Conservation (phyloP, 495 filamentous ascomycete genomes). For the Penicillium desertorum region DNA sequence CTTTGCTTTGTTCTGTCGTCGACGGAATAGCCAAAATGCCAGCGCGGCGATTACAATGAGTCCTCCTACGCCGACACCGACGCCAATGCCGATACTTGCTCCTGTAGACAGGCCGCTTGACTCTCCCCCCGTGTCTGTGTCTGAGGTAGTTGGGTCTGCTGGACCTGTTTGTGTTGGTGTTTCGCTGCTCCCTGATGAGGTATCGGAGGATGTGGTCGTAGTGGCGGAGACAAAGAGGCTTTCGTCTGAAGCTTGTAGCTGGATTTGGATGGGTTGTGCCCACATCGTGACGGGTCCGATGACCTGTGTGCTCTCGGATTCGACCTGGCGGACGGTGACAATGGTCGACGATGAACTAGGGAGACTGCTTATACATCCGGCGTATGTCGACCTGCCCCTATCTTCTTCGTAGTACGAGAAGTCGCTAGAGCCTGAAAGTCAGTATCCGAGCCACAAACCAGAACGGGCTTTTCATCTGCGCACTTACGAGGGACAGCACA, state of each 20-base stretch:
- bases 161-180: not conserved
- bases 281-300: constrained; percentile 29
- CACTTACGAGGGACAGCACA: constrained; percentile 24
- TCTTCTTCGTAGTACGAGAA: not conserved
- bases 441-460: not conserved
- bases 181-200: not conserved
- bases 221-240: constrained; percentile 13
- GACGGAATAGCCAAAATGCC: constrained; percentile 9
- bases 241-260: constrained; percentile 8
- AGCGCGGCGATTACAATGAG: constrained; percentile 2
- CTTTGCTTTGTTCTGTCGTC: not conserved
- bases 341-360: constrained; percentile 7
- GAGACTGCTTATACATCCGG: constrained; percentile 12
- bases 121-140: not conserved
- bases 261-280: constrained; percentile 25
- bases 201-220: not conserved
- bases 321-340: constrained; percentile 10
- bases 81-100: constrained; percentile 13
- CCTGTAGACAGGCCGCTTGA: constrained; percentile 8
- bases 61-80: constrained; percentile 7
- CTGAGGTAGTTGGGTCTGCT: not conserved
- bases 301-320: constrained; percentile 9
- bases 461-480: not conserved
- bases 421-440: not conserved
- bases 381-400: not conserved